phyloP scores from a whole-genome alignment of 495 filamentous ascomycete genomes.

The Margaritispora aquatica region DNA sequence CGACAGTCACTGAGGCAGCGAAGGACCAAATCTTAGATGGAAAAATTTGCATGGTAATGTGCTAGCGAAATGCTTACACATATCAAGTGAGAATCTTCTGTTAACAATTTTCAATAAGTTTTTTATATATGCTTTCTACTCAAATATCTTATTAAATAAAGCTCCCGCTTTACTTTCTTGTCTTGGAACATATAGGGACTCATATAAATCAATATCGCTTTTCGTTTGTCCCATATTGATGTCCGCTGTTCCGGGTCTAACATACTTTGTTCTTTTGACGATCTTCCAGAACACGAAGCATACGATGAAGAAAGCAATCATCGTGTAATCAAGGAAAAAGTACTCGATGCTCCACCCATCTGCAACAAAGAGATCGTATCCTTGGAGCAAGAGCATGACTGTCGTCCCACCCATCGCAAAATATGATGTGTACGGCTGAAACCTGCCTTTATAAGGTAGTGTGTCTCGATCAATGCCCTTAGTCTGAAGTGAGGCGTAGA shows the following conservation, averaged over 20 bases:
- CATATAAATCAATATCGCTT: not conserved
- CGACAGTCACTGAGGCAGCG: too few species aligned
- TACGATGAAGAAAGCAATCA: slow-evolving; percentile 44
- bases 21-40: too few species aligned
- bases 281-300: slow-evolving; percentile 50
- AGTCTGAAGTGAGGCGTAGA: slow-evolving; percentile 46
- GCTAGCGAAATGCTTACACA: too few species aligned
- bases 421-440: slow-evolving; percentile 58
- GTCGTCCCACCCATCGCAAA: slow-evolving; percentile 47
- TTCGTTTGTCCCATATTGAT: slow-evolving; percentile 50
- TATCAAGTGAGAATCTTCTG: too few species aligned
- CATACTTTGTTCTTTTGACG: slow-evolving; percentile 35
- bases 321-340: slow-evolving; percentile 50
- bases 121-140: too few species aligned
- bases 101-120: too few species aligned
- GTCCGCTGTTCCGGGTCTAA: slow-evolving; percentile 47
- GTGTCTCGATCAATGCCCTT: slow-evolving; percentile 46
- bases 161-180: not conserved
- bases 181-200: not conserved
- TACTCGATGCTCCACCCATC: slow-evolving; percentile 35
- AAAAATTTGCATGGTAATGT: too few species aligned
- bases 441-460: slow-evolving; percentile 48
- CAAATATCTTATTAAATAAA: not conserved
- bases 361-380: slow-evolving; percentile 41
- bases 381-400: slow-evolving; percentile 43